Evolutionary conservation across 306 rosid species (phyloP).

Genomic region (Lotus japonicus): DNA sequence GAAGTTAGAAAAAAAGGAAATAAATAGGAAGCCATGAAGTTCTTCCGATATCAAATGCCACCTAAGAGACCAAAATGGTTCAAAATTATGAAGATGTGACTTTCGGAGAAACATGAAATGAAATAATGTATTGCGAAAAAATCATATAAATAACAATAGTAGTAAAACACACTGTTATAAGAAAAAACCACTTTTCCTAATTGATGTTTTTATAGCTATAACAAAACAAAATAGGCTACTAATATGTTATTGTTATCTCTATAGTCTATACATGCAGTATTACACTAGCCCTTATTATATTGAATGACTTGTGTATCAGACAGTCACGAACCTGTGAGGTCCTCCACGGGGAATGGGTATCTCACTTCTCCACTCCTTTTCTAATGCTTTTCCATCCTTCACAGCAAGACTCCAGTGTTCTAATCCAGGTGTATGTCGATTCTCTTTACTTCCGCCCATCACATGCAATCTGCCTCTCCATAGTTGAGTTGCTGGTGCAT

Average conservation of each 20-base stretch:
- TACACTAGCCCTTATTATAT: background rate
- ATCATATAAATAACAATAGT: background rate
- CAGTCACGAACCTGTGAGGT: constrained; percentile 72
- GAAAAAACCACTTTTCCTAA: background rate
- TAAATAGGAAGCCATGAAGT: background rate
- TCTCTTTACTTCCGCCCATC: constrained; percentile 99
- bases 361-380: constrained; percentile 73
- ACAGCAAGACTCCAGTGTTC: constrained; percentile 98
- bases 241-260: background rate
- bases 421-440: constrained; percentile 83
- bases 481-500: constrained; percentile 94
- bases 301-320: background rate
- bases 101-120: background rate
- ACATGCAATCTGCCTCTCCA: constrained; percentile 98
- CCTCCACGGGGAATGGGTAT: constrained; percentile 94
- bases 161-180: background rate
- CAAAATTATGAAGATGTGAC: constrained; percentile 10
- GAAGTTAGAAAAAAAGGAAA: background rate
- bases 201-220: background rate
- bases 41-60: background rate
- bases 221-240: background rate
- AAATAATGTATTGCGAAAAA: background rate
- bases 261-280: background rate
- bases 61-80: constrained; percentile 5
- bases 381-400: constrained; percentile 72